phyloP scores from a whole-genome alignment of 1,284 basidiomycete species.

The Malassezia dermatis region DNA sequence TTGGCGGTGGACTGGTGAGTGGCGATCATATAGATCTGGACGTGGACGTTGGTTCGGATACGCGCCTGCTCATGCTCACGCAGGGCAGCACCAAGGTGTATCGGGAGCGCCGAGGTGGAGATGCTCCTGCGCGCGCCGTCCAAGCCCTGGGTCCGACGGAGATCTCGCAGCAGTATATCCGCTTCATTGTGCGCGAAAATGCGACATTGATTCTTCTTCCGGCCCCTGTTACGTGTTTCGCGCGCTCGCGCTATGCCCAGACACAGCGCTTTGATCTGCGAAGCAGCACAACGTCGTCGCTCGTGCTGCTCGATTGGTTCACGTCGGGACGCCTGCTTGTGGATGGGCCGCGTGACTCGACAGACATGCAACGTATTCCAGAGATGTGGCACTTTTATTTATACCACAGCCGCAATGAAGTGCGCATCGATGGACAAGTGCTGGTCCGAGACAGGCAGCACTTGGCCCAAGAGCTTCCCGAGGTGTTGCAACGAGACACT shows the following conservation, averaged over 20 bases:
- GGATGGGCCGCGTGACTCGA: conserved; percentile 1
- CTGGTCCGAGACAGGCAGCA: conserved; percentile 67
- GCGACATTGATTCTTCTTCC: conserved; percentile 35
- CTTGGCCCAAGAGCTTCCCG: conserved; percentile 54
- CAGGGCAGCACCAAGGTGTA: conserved; percentile 57
- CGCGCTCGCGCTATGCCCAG: conserved; percentile 31
- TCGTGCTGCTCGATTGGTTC: conserved; percentile 43
- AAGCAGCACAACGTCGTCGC: conserved; percentile 19
- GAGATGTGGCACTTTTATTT: conserved; percentile 81
- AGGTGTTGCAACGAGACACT: neutral
- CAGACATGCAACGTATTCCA: conserved; percentile 52
- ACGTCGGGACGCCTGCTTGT: conserved; percentile 33
- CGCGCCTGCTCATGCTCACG: conserved; percentile 62
- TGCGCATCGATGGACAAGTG: conserved; percentile 58
- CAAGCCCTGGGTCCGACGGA: neutral
- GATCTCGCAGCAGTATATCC: conserved; percentile 13
- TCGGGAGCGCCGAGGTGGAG: conserved; percentile 5
- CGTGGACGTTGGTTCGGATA: conserved; percentile 56
- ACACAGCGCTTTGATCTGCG: conserved; percentile 39
- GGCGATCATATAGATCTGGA: conserved; percentile 66
- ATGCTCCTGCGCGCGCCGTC: neutral
- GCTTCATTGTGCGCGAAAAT: conserved; percentile 23
- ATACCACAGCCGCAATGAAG: conserved; percentile 76
- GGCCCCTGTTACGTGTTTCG: conserved; percentile 43
- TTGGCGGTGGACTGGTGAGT: conserved; percentile 84